Evolutionary conservation across 2,329 filamentous ascomycete species (phyloP).

Genomic region (Beauveria medogensis): DNA sequence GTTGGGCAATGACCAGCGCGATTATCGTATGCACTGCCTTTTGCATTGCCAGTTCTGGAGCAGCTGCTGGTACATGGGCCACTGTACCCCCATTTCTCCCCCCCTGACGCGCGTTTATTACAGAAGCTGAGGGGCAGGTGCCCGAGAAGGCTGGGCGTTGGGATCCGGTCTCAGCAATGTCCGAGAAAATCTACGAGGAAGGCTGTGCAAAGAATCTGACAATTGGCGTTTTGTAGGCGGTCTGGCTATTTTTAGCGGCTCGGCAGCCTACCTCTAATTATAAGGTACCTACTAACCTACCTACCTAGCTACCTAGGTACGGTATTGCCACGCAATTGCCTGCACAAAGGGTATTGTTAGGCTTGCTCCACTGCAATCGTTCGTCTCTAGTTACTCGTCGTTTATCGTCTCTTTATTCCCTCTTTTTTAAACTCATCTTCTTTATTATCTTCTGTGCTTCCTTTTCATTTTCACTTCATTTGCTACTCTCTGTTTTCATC

Average conservation of each 20-base stretch:
- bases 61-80: not conserved
- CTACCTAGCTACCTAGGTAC: not conserved
- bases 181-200: not conserved
- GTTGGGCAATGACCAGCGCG: not conserved
- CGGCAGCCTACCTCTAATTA: not conserved
- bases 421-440: not conserved
- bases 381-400: not conserved
- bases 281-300: no score
- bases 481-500: not conserved
- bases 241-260: not conserved
- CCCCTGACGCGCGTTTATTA: not conserved
- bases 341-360: not conserved
- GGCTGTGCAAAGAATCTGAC: not conserved
- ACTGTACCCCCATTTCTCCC: not conserved
- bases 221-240: not conserved
- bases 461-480: not conserved
- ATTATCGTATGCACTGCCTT: not conserved
- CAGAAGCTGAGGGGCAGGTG: no score
- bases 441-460: not conserved
- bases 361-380: not conserved
- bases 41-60: not conserved
- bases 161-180: not conserved
- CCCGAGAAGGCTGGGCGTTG: not conserved
- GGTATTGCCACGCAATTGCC: not conserved
- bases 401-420: not conserved